Base-by-base conservation (phyloP, 1,284 basidiomycete genomes). In the Moesziomyces antarcticus region DNA sequence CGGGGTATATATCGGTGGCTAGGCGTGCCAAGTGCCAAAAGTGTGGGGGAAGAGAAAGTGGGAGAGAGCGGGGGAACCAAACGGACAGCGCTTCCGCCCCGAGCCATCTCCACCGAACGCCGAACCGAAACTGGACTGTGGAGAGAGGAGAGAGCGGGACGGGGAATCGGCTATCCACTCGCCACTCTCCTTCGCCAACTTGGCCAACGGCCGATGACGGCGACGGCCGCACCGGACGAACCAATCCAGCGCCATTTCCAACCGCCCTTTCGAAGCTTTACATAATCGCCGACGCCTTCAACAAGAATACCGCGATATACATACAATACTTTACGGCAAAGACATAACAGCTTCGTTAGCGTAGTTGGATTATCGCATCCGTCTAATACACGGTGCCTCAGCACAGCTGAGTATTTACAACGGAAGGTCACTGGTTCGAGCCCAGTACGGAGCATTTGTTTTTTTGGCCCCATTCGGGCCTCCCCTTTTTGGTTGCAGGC, bases 361-460 rank as follows among this genome's bases (percentile, higher is more conserved):
- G 66, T 69, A 69, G 66, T 69, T 69, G 66, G 66, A n/a, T n/a
- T n/a, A n/a, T n/a, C n/a, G n/a, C n/a, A n/a, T n/a, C n/a, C n/a
- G n/a, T n/a, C n/a, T n/a, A n/a, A n/a, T n/a, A n/a, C n/a, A n/a
- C n/a, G n/a, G n/a, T n/a, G n/a, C n/a, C n/a, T n/a, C n/a, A n/a
- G 59, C 5, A 45, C 21, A 0, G 25, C 66, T 63, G 66, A 56
- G 66, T 58, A 22, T 21, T 62, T 51, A 63, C 64, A 73, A 73
- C 70, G 48, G 70, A 73, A 73, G 70, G 70, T 73, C 70, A 68
- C 70, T 73, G 65, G 70, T 73, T 73, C 70, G 70, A 73, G 70
- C 70, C 70, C 65, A 73, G 70, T 68, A 73, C 64, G 64, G 70
- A 47, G 70, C 70, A 73, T 40, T 50, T 27, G 0, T 40, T 58